phyloP scores from a whole-genome alignment of 2,329 filamentous ascomycete genomes.

The Lizonia empirigonia region DNA sequence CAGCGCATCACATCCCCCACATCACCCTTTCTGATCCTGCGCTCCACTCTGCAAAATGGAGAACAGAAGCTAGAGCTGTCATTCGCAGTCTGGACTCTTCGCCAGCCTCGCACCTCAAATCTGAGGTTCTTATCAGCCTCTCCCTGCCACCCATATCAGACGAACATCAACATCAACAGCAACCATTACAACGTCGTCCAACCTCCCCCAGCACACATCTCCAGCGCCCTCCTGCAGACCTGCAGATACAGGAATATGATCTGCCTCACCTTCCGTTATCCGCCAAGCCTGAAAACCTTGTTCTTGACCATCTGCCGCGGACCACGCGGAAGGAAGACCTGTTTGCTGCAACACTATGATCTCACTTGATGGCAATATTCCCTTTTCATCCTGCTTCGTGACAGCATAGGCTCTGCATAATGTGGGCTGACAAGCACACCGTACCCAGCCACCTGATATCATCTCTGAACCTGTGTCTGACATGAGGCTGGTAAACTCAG shows the following conservation, averaged over 20 bases:
- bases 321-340: slow-evolving; percentile 4
- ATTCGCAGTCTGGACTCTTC: slow-evolving; percentile 9
- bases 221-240: slow-evolving; percentile 2
- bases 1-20: slow-evolving; percentile 5
- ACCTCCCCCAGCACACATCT: slow-evolving; percentile 3
- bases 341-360: slow-evolving; percentile 12
- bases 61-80: slow-evolving; percentile 3
- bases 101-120: slow-evolving; percentile 12
- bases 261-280: slow-evolving; percentile 4
- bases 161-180: neutral
- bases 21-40: neutral
- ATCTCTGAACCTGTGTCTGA: neutral
- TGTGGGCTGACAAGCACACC: neutral
- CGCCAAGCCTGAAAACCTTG: slow-evolving; percentile 7
- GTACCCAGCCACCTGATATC: slow-evolving; percentile 6
- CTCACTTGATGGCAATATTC: slow-evolving; percentile 3
- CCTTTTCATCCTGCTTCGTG: neutral
- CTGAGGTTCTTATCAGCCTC: slow-evolving; percentile 6
- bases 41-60: slow-evolving; percentile 6
- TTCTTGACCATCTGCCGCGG: neutral
- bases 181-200: slow-evolving; percentile 1
- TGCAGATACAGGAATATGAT: neutral
- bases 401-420: slow-evolving; percentile 10
- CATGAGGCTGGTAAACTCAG: slow-evolving; percentile 2
- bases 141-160: neutral